Percentiles rank a stretch among this genome's conserved stretches.
These are phyloP conservation scores for Verticillium dahliae DNA, from an alignment of 2,329 filamentous ascomycete genomes.

Conservation along the genomic window DNA sequence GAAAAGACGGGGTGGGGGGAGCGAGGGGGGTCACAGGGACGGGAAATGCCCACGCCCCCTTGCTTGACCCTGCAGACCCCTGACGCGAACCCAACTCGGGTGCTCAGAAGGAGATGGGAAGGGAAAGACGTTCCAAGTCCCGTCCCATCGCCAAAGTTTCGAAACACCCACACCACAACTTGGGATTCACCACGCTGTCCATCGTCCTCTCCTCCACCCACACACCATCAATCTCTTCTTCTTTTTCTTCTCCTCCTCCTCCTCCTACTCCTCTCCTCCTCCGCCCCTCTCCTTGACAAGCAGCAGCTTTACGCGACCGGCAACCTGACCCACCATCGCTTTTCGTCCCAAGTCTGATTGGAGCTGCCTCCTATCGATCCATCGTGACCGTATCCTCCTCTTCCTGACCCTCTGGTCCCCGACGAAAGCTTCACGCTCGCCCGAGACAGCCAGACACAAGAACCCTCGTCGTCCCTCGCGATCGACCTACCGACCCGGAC, in stretches of 20 bases:
- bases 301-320: background rate
- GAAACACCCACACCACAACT: background rate
- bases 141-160: background rate
- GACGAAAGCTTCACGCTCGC: background rate
- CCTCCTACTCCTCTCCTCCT: background rate
- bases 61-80: background rate
- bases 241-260: background rate
- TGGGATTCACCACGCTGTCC: background rate
- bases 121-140: background rate
- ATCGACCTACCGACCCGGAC: background rate
- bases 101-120: background rate
- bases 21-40: background rate
- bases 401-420: background rate
- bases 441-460: background rate
- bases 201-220: too few species aligned
- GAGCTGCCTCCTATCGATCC: background rate
- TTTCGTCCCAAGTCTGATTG: background rate
- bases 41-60: background rate
- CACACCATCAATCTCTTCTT: too few species aligned
- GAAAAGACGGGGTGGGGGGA: background rate
- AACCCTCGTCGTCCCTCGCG: constrained; percentile 1
- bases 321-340: background rate
- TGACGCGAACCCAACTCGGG: background rate
- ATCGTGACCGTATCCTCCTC: background rate
- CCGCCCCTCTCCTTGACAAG: background rate